Evolutionary conservation across 306 rosid genomes (phyloP).

Genomic region (Medicago arabica): DNA sequence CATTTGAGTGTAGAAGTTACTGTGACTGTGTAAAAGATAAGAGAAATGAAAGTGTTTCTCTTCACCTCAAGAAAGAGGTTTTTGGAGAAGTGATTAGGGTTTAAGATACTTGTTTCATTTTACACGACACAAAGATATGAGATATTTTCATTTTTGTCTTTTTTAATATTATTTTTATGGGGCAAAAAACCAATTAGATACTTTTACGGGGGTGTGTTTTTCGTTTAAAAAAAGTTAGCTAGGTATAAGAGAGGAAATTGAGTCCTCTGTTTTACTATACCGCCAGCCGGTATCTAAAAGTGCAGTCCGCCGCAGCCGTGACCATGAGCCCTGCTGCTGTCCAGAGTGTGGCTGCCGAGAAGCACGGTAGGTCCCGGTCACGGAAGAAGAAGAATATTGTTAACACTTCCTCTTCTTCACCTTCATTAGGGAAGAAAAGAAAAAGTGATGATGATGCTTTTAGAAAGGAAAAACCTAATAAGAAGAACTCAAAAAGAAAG

Average conservation of each 20-base stretch:
- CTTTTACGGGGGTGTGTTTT: no score
- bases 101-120: no score
- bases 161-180: no score
- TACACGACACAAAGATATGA: no score
- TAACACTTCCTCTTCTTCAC: not conserved
- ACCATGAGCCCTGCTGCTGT: not conserved
- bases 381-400: slow-evolving; percentile 16
- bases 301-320: not conserved
- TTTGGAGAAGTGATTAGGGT: no score
- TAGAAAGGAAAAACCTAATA: slow-evolving; percentile 42
- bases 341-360: slow-evolving; percentile 15
- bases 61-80: no score
- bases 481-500: slow-evolving; percentile 32
- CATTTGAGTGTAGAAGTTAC: slow-evolving; percentile 48
- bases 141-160: no score
- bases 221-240: not conserved
- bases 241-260: not conserved
- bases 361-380: not conserved
- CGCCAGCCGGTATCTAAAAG: not conserved
- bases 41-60: no score
- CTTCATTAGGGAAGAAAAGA: slow-evolving; percentile 60
- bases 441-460: slow-evolving; percentile 42
- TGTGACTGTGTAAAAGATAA: not conserved
- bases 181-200: no score
- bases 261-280: not conserved